Percentiles rank a stretch among this genome's conserved stretches.
Conservation (phyloP, 371 early-diverging fungal genomes). For the Conidiobolus incongruus region DNA sequence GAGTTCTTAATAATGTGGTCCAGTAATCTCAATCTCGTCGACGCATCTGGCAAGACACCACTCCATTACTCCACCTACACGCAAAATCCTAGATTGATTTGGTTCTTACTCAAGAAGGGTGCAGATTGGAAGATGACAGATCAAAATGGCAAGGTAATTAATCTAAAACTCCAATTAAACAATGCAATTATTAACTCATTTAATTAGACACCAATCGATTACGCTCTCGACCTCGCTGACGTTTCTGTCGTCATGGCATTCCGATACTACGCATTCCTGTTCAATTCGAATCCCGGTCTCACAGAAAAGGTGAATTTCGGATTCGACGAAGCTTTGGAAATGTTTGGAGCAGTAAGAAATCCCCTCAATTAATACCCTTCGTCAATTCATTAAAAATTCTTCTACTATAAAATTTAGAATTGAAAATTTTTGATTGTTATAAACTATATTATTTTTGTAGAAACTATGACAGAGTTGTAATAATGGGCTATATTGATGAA, state of each 20-base stretch:
- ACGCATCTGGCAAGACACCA: slow-evolving; percentile 40
- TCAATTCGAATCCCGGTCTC: neutral
- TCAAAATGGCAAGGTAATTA: slow-evolving; percentile 1
- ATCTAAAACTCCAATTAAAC: neutral
- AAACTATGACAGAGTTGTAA: too few species aligned
- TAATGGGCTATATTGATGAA: too few species aligned
- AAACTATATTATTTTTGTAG: too few species aligned
- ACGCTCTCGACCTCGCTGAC: neutral
- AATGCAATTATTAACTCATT: neutral
- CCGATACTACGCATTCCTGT: slow-evolving; percentile 3
- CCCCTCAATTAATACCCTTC: too few species aligned
- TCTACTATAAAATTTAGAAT: too few species aligned
- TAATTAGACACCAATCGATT: slow-evolving; percentile 1
- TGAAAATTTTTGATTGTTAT: too few species aligned
- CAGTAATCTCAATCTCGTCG: slow-evolving; percentile 30
- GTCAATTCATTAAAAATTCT: too few species aligned
- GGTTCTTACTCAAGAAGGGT: slow-evolving; percentile 1
- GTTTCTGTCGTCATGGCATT: slow-evolving; percentile 4
- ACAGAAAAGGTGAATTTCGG: neutral
- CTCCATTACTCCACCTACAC: slow-evolving; percentile 19
- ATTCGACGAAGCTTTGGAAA: neutral
- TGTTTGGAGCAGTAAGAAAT: neutral
- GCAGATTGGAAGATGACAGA: neutral
- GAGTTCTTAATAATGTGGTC: slow-evolving; percentile 51
- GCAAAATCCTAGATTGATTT: neutral